These are phyloP conservation scores for Fusarium sp. DNA, from an alignment of 2,329 filamentous ascomycete species.

Conservation along the genomic window DNA sequence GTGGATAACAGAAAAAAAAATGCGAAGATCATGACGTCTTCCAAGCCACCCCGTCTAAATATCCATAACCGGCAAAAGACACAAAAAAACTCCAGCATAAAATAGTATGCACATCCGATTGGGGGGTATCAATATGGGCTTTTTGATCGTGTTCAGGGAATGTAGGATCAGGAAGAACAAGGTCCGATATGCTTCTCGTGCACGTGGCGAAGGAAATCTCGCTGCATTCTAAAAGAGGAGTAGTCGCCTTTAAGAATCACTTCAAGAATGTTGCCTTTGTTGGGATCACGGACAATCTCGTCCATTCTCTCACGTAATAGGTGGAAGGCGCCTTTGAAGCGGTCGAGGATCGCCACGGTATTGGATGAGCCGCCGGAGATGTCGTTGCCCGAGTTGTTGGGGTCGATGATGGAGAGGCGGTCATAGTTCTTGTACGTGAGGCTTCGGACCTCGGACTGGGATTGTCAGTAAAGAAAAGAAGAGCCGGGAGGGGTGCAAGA, in stretches of 20 bases:
- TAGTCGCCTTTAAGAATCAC: conserved; percentile 84
- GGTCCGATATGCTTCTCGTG: conserved; percentile 55
- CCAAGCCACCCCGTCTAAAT: conserved; percentile 19
- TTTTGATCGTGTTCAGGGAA: not conserved
- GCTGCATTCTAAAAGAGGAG: conserved; percentile 75
- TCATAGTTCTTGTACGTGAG: conserved; percentile 69
- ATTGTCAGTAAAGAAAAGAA: conserved; percentile 1
- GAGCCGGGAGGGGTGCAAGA: not conserved
- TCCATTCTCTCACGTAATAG: conserved; percentile 68
- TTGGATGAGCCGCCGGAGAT: conserved; percentile 87
- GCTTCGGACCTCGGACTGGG: conserved; percentile 55
- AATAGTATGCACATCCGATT: conserved; percentile 10
- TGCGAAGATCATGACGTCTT: conserved; percentile 9
- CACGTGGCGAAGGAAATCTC: conserved; percentile 68
- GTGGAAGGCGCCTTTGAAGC: conserved; percentile 74
- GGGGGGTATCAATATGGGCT: conserved; percentile 14
- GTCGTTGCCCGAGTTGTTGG: conserved; percentile 86
- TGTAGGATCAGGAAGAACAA: conserved; percentile 42
- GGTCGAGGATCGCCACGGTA: conserved; percentile 71
- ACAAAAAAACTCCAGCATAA: conserved; percentile 22
- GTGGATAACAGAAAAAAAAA: conserved; percentile 6
- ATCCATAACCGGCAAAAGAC: conserved; percentile 17
- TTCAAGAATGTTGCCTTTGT: conserved; percentile 66
- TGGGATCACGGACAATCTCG: conserved; percentile 53
- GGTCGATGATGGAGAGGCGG: conserved; percentile 89